phyloP scores from a whole-genome alignment of 2,329 filamentous ascomycete genomes.

The Sclerotinia borealis region DNA sequence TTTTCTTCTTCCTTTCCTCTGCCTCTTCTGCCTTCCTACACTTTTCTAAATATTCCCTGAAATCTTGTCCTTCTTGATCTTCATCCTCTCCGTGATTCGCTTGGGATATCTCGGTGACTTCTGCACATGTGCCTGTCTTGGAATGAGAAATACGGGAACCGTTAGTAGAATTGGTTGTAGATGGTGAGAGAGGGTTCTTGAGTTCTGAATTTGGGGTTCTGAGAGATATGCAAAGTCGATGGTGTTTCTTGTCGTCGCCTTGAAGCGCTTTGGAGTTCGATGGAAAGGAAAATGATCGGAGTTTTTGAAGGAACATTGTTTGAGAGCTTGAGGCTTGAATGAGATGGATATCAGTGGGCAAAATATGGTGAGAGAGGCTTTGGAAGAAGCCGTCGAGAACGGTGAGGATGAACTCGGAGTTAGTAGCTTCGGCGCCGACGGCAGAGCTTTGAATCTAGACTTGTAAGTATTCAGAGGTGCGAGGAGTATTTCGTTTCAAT shows the following conservation, averaged over 20 bases:
- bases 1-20: slow-evolving; percentile 25
- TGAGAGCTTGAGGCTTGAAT: neutral
- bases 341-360: neutral
- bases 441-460: neutral
- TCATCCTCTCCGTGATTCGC: neutral
- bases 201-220: neutral
- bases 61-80: neutral
- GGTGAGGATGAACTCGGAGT: neutral
- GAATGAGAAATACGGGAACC: neutral
- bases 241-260: neutral
- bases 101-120: neutral
- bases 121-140: neutral
- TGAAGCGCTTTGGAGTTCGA: neutral
- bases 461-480: neutral
- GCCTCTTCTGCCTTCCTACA: slow-evolving; percentile 5
- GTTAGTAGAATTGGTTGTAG: slow-evolving; percentile 8
- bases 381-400: too few species aligned
- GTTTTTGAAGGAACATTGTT: slow-evolving; percentile 6
- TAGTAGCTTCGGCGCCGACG: neutral
- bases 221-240: neutral
- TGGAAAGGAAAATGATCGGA: slow-evolving; percentile 2
- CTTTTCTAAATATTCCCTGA: slow-evolving; percentile 11
- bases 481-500: neutral
- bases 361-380: too few species aligned
- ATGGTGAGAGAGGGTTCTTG: slow-evolving; percentile 7